phyloP scores from a whole-genome alignment of 2,329 filamentous ascomycete genomes.

The Pseudogymnoascus sp. region DNA sequence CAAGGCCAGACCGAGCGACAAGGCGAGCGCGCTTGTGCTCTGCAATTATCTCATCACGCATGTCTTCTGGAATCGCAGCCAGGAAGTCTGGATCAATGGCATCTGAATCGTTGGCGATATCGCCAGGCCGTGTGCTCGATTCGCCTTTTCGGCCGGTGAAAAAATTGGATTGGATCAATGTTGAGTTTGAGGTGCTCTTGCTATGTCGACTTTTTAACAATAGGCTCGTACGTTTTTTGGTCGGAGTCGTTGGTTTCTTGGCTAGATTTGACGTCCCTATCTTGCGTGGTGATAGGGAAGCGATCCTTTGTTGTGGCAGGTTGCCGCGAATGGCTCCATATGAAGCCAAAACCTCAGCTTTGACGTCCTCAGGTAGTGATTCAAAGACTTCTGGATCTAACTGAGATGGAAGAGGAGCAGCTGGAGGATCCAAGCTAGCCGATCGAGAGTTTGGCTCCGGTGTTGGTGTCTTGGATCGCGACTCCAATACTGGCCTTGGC shows the following conservation, averaged over 20 bases:
- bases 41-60: conserved; percentile 67
- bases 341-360: conserved; percentile 69
- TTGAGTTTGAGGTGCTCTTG: conserved; percentile 46
- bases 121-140: not conserved
- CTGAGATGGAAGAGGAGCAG: conserved; percentile 52
- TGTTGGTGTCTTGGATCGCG: conserved; percentile 19
- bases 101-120: conserved; percentile 16
- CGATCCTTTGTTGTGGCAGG: conserved; percentile 23
- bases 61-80: conserved; percentile 71
- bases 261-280: conserved; percentile 40
- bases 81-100: conserved; percentile 64
- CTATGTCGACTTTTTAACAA: conserved; percentile 35
- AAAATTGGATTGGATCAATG: conserved; percentile 67
- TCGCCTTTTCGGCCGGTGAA: conserved; percentile 34
- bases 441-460: not conserved
- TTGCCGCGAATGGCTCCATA: conserved; percentile 38
- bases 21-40: conserved; percentile 59
- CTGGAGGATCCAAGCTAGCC: not conserved
- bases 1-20: conserved; percentile 46
- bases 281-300: conserved; percentile 45
- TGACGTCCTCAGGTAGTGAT: conserved; percentile 76
- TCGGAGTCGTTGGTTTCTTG: conserved; percentile 51
- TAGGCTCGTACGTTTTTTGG: conserved; percentile 50
- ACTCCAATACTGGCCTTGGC: conserved; percentile 31
- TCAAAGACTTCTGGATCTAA: conserved; percentile 78